These are phyloP conservation scores for Dictyostelium capitatum DNA, from an alignment of 78 protist species.

Conservation along the genomic window DNA sequence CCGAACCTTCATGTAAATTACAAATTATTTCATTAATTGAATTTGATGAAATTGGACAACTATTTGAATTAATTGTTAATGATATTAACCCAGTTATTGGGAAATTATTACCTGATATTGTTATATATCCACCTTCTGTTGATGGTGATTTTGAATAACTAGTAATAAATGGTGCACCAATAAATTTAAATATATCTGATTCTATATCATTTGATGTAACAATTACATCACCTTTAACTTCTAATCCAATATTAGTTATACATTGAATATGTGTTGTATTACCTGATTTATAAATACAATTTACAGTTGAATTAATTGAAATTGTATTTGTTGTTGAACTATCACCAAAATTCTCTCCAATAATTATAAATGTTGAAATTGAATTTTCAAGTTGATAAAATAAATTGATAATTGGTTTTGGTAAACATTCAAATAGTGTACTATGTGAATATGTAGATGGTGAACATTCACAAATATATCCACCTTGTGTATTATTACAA, in stretches of 20 bases:
- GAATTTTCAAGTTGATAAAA: background rate
- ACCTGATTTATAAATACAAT: background rate
- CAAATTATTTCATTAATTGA: background rate
- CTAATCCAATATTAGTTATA: background rate
- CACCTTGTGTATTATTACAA: background rate
- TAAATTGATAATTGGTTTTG: background rate
- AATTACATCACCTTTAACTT: background rate
- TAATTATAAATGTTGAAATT: background rate
- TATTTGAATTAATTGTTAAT: background rate
- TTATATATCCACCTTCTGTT: background rate
- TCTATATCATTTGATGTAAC: background rate
- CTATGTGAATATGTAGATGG: background rate
- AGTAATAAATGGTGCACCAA: constrained; percentile 12
- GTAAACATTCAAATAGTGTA: background rate
- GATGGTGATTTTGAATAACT: background rate
- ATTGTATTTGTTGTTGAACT: background rate
- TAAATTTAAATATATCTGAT: background rate
- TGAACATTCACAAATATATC: background rate
- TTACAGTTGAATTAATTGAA: background rate
- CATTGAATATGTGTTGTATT: background rate
- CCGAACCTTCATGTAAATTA: background rate
- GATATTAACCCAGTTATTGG: background rate
- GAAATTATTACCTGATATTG: background rate
- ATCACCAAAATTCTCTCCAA: background rate
- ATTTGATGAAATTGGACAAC: too few species aligned